Conservation (phyloP, 2,329 filamentous ascomycete species). For the Fusarium sp. region DNA sequence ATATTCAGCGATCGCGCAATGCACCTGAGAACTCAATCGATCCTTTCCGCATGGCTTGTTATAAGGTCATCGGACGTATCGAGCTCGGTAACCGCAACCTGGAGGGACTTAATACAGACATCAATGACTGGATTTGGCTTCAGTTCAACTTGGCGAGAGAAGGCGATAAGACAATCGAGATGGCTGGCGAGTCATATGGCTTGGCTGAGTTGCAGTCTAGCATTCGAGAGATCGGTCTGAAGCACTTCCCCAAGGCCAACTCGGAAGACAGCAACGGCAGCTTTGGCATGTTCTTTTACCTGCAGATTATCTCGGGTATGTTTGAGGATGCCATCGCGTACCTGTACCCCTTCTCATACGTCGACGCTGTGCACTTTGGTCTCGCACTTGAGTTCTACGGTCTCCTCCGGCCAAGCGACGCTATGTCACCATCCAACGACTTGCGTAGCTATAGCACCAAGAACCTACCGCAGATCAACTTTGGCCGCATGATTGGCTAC, state of each 20-base stretch:
- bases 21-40: conserved; percentile 89
- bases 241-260: conserved; percentile 87
- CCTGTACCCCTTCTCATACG: conserved; percentile 90
- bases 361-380: conserved; percentile 95
- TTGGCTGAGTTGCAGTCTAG: conserved; percentile 79
- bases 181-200: conserved; percentile 75
- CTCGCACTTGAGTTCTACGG: conserved; percentile 91
- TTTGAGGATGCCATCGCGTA: conserved; percentile 95
- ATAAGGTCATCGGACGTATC: conserved; percentile 93
- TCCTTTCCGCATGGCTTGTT: conserved; percentile 96
- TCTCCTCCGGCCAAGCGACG: conserved; percentile 87
- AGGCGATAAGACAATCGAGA: conserved; percentile 71
- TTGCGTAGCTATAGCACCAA: conserved; percentile 74
- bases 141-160: conserved; percentile 78
- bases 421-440: conserved; percentile 79
- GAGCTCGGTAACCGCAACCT: conserved; percentile 74
- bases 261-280: conserved; percentile 80
- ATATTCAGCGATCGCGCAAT: conserved; percentile 85
- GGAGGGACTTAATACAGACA: conserved; percentile 72
- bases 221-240: conserved; percentile 88
- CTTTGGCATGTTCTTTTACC: conserved; percentile 92
- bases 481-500: conserved; percentile 91
- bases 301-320: conserved; percentile 90
- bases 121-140: conserved; percentile 79
- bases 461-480: conserved; percentile 86